Evolutionary conservation across 129 eudicot species (phyloP).

Genomic region (Artemisia annua): DNA sequence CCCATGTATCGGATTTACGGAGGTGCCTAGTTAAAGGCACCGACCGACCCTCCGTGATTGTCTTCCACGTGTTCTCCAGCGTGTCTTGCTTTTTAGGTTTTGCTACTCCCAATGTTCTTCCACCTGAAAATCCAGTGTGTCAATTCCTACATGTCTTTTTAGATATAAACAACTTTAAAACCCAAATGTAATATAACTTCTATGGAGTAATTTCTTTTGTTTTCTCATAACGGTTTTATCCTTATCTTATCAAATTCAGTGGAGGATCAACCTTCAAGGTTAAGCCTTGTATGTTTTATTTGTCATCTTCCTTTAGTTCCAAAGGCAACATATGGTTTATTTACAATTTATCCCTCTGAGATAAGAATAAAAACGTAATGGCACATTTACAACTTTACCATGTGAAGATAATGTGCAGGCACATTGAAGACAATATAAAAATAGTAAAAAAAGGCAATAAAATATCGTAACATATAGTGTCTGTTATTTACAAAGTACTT

Average conservation of each 20-base stretch:
- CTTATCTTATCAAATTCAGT: conserved; percentile 25
- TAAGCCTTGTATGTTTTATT: not conserved
- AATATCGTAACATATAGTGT: no score
- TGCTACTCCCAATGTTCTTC: conserved; percentile 45
- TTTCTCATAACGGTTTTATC: not conserved
- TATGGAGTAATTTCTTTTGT: not conserved
- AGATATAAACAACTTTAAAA: not conserved
- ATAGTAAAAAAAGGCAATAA: no score
- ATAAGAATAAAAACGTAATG: no score
- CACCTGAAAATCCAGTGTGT: conserved; percentile 31
- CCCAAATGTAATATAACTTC: no score
- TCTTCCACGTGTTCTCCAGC: conserved; percentile 73
- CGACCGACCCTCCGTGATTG: conserved; percentile 66
- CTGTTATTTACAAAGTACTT: no score
- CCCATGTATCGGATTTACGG: conserved; percentile 58
- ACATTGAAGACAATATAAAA: no score
- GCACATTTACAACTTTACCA: no score
- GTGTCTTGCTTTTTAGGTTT: conserved; percentile 66
- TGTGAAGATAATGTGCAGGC: no score
- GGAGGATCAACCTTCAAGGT: conserved; percentile 4
- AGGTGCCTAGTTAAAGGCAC: conserved; percentile 70
- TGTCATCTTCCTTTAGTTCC: conserved; percentile 14
- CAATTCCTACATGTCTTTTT: not conserved
- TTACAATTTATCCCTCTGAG: no score
- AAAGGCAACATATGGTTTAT: no score